A percentile compares a stretch with the other conserved stretches of the same genome.
Evolutionary conservation across 129 eudicot species (phyloP).

Genomic region (Flaveria linearis): DNA sequence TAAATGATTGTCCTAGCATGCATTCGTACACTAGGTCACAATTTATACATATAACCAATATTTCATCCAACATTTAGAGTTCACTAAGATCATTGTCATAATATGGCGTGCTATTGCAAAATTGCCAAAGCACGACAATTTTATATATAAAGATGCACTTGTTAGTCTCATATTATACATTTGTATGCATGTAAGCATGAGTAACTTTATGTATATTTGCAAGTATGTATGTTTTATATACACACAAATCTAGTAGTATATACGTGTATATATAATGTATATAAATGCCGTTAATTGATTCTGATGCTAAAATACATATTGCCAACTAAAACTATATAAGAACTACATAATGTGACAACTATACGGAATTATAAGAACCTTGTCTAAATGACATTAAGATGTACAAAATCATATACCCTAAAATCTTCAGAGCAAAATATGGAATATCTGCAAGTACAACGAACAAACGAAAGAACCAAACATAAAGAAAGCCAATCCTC

Average conservation of each 20-base stretch:
- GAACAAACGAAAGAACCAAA: conserved; percentile 42
- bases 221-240: not conserved
- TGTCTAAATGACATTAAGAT: conserved; percentile 22
- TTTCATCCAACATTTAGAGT: not conserved
- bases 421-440: conserved; percentile 32
- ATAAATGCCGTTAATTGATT: not conserved
- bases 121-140: not conserved
- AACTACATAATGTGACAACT: not conserved
- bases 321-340: not conserved
- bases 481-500: conserved; percentile 32
- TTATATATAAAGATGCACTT: not conserved
- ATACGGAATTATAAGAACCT: not conserved
- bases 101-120: not conserved
- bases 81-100: not conserved
- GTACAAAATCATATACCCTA: conserved; percentile 37
- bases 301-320: not conserved
- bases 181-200: not conserved
- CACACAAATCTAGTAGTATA: no score
- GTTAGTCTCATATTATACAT: not conserved
- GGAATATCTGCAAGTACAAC: conserved; percentile 37
- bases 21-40: no score
- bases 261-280: no score
- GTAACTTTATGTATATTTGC: not conserved
- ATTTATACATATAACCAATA: not conserved
- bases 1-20: no score